A percentile compares a stretch with the other conserved stretches of the same genome.
Conservation (phyloP, 2,329 filamentous ascomycete genomes). For the Xylariomycetidae sp. region DNA sequence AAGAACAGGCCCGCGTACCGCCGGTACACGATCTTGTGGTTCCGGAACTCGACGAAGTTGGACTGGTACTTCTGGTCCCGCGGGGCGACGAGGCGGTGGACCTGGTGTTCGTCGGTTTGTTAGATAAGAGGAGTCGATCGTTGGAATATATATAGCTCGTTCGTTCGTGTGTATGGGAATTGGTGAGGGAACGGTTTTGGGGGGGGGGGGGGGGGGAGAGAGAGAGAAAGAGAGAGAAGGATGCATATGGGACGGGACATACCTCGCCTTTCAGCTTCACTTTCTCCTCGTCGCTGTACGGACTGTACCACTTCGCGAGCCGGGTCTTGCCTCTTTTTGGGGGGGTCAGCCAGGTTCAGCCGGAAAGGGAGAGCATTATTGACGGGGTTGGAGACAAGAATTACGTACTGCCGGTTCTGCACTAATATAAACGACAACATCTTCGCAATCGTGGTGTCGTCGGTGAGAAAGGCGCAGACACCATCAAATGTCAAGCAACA, state of each 20-base stretch:
- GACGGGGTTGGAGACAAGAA: too few species aligned
- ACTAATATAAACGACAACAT: slow-evolving; percentile 40
- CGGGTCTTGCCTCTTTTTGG: slow-evolving; percentile 84
- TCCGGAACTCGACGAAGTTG: slow-evolving; percentile 96
- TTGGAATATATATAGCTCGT: too few species aligned
- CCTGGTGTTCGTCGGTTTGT: slow-evolving; percentile 48
- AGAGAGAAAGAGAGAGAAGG: slow-evolving; percentile 10
- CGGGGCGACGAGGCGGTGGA: slow-evolving; percentile 94
- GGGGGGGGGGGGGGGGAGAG: slow-evolving; percentile 4
- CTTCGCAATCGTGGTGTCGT: slow-evolving; percentile 12
- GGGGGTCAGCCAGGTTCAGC: too few species aligned
- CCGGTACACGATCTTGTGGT: slow-evolving; percentile 95
- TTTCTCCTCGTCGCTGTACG: slow-evolving; percentile 98
- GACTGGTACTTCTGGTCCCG: slow-evolving; percentile 99
- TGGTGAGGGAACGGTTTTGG: too few species aligned
- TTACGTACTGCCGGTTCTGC: slow-evolving; percentile 36
- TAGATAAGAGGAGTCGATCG: not conserved
- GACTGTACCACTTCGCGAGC: slow-evolving; percentile 97
- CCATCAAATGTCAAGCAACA: too few species aligned
- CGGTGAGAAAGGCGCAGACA: slow-evolving; percentile 4
- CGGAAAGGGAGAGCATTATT: too few species aligned
- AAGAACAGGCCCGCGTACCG: slow-evolving; percentile 98
- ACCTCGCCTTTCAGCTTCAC: slow-evolving; percentile 98
- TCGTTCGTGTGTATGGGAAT: too few species aligned
- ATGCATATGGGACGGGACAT: slow-evolving; percentile 23